Base-by-base conservation (phyloP, 2,329 filamentous ascomycete species). In the Talaromyces sp. region DNA sequence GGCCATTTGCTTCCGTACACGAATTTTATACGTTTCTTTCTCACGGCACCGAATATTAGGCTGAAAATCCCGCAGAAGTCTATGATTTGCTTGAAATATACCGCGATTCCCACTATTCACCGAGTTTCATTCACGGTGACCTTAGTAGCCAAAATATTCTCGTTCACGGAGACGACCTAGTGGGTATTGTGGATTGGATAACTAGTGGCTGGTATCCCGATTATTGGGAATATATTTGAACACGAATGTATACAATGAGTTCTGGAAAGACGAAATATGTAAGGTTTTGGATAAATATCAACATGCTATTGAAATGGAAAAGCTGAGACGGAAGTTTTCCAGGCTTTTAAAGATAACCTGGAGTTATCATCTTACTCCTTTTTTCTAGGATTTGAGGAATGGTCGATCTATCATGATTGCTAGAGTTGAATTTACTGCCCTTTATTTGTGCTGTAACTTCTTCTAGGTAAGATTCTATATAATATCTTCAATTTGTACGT, bases 181-280 rank as follows among this genome's bases (percentile, higher is more conserved):
- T 49, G 9, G 43, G 43, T 10, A 49, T 49, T 14, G 43, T 49
- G n/a, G 43, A 49, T 24, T 49, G 43, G 43, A 14, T 8, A 11
- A 21, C 21, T 11, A 21, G n/a, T 24, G 43, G 43, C 11, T 49
- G 43, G 43, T 49, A 56, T 32, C 55, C 55, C 4, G 35, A 50
- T 6, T 56, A 56, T 32, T 56, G 55, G 55, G 55, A 56, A 29
- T 56, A 56, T 46, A 56, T 14, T 46, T 19, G n/a, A 21, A 46
- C 19, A 41, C 82, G 78, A 63, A 49, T 49, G 8, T 17, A 4
- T 21, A 19, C n/a, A 49, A 24, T 19, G n/a, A 19, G 21, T 10
- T 21, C 9, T 49, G 43, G 43, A 19, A 49, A 24, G 19, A 49
- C 10, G 43, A 49, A 49, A 19, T 49, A 21, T 11, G 21, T 3